Conservation (phyloP, 345 rosid species). For the Populus davidiana region DNA sequence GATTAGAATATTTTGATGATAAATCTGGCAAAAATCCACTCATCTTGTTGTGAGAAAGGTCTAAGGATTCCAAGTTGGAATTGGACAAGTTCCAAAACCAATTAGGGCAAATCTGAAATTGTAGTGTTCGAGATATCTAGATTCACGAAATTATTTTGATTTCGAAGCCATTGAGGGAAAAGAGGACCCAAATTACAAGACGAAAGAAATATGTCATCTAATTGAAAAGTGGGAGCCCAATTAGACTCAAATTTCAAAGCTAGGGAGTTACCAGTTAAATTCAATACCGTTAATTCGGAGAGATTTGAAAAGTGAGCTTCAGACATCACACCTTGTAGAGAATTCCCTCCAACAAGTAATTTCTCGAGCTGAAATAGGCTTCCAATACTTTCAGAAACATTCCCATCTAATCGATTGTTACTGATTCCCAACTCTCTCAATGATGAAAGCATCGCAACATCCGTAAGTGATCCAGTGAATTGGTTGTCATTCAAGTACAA, state of each 20-base stretch:
- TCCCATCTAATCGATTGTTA: background rate
- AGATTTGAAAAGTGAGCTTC: slow-evolving; percentile 7
- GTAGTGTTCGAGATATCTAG: too few relatives aligned
- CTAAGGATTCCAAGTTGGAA: too few relatives aligned
- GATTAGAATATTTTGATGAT: too few relatives aligned
- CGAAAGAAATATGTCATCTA: background rate
- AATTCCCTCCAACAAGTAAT: background rate
- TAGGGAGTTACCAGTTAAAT: background rate
- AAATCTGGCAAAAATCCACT: too few relatives aligned
- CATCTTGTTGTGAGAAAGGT: too few relatives aligned
- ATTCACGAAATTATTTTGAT: background rate
- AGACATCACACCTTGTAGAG: background rate
- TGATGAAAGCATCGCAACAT: background rate
- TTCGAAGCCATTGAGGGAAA: slow-evolving; percentile 11
- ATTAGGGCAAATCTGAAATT: too few relatives aligned
- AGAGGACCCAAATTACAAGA: background rate
- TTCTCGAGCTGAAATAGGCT: background rate
- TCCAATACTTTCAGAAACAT: background rate
- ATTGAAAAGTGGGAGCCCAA: slow-evolving; percentile 1
- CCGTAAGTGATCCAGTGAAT: background rate
- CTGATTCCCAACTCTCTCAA: background rate
- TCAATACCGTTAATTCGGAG: background rate
- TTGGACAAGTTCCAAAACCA: too few relatives aligned
- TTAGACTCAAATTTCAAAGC: background rate
- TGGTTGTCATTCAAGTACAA: too few relatives aligned